Percentiles rank a stretch among this genome's conserved stretches.
phyloP scores from a whole-genome alignment of 345 rosid genomes.

The Draba incana region DNA sequence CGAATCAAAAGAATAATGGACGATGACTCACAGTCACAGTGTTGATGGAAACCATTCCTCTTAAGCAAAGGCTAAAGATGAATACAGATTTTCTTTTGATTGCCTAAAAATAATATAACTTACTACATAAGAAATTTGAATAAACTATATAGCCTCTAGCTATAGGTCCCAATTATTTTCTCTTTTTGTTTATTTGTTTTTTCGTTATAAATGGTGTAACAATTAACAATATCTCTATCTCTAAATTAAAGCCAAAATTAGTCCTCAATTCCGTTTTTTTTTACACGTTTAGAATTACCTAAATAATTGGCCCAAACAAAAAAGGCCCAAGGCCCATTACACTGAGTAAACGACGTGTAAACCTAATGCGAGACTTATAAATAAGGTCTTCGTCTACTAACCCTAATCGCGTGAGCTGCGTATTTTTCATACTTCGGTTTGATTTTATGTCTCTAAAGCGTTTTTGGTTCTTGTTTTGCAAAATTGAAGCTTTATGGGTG shows the following conservation, averaged over 20 bases:
- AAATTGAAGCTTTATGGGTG: conserved; percentile 18
- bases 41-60: conserved; percentile 2
- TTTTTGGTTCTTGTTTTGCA: not conserved
- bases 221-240: too few species aligned
- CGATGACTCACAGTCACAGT: conserved; percentile 36
- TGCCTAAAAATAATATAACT: conserved; percentile 13
- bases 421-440: not conserved
- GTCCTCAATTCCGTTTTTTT: not conserved
- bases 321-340: conserved; percentile 12
- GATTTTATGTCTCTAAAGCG: not conserved
- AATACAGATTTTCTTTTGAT: conserved; percentile 21
- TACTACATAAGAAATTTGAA: conserved; percentile 17
- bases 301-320: conserved; percentile 19
- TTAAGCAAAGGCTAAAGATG: conserved; percentile 32
- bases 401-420: not conserved
- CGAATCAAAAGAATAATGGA: conserved; percentile 34
- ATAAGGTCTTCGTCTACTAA: not conserved
- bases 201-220: not conserved
- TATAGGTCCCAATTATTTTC: conserved; percentile 2
- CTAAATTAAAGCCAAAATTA: too few species aligned
- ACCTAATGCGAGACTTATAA: conserved; percentile 33
- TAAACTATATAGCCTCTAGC: too few species aligned
- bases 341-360: not conserved
- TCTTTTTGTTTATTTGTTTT: not conserved
- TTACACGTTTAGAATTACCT: not conserved